Conservation (phyloP, 306 rosid species). For the Sesbania bispinosa region DNA sequence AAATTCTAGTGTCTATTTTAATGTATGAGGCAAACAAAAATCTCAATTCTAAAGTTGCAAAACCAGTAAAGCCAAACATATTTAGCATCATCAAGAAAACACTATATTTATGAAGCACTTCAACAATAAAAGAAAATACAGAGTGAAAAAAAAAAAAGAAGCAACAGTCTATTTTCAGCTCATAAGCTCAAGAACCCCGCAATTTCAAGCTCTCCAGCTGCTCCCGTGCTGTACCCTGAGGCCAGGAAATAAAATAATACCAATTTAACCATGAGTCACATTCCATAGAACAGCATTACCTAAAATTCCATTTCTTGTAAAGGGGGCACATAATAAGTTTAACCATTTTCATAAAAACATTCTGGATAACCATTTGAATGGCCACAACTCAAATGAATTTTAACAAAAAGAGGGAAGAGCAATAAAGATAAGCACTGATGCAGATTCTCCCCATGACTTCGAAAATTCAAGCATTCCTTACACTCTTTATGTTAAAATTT, state of each 20-base stretch:
- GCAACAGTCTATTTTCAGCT: conserved; percentile 5
- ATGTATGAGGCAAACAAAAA: conserved; percentile 1
- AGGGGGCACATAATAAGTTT: not conserved
- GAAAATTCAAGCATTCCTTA: not conserved
- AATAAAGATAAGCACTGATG: not conserved
- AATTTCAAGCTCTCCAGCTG: conserved; percentile 31
- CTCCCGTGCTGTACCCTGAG: conserved; percentile 23
- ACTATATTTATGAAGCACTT: not conserved
- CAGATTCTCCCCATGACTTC: not conserved
- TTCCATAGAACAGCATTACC: not conserved
- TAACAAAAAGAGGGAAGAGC: not conserved
- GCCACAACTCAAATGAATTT: not conserved
- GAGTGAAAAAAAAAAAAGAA: too few species aligned
- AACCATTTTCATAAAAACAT: not conserved
- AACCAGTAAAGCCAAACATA: conserved; percentile 12
- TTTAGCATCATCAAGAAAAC: conserved; percentile 1
- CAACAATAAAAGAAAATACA: not conserved
- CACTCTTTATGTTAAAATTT: not conserved
- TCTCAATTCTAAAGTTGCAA: not conserved
- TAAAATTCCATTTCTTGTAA: not conserved
- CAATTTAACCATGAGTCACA: conserved; percentile 12
- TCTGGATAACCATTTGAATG: not conserved
- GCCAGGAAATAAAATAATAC: conserved; percentile 6
- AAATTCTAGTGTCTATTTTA: not conserved
- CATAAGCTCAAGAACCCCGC: conserved; percentile 21